Evolutionary conservation across 2,329 filamentous ascomycete species (phyloP), one percentile per base, ranked within the genome.

Genomic region (Claviceps africana): DNA sequence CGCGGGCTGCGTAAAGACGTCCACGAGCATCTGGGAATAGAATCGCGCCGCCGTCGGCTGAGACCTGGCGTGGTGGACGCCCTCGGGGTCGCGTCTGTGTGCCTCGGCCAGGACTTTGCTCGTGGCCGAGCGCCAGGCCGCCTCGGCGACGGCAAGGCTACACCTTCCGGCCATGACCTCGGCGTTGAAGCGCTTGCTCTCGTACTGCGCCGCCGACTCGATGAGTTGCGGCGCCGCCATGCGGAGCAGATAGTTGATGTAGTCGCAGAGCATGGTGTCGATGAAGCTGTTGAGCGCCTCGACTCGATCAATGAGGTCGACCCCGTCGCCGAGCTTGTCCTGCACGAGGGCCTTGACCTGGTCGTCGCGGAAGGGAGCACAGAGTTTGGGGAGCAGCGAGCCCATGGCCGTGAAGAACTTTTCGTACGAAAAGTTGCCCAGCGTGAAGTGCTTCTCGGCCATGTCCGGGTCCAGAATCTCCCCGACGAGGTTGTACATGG

Each of bases 391-490:
- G 48, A 93, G 72, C 47, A 93, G 75, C 2, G 79, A 78, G 1
- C 80, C 81, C 75, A 91, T 87, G 56, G 87, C 85, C 2, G 75
- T 71, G 62, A 91, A 91, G 67, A 91, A 90, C 54, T 81, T 84
- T 57, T 86, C 82, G 57, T 90, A 90, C 0, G 86, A 90, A 64
- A 91, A 91, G 48, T 79, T 80, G 15, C 86, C 86, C 51, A 81
- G 75, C 10, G 72, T 71, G 60, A 86, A 87, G 57, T 90, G 84
- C 42, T 76, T 77, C 55, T 77, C 74, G 30, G 88, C 82, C 56
- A 85, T 74, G 40, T 88, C 82, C 1, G 82, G 79, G 58, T 91
- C 87, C 25, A 93, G 71, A 1, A 85, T 79, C 61, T 90, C 86
- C 2, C 80, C 80, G 54, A 91, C 88, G 45, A 88, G 75, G 2